Base-by-base conservation (phyloP, 768 basidiomycete species). In the Lactarius sanguifluus region DNA sequence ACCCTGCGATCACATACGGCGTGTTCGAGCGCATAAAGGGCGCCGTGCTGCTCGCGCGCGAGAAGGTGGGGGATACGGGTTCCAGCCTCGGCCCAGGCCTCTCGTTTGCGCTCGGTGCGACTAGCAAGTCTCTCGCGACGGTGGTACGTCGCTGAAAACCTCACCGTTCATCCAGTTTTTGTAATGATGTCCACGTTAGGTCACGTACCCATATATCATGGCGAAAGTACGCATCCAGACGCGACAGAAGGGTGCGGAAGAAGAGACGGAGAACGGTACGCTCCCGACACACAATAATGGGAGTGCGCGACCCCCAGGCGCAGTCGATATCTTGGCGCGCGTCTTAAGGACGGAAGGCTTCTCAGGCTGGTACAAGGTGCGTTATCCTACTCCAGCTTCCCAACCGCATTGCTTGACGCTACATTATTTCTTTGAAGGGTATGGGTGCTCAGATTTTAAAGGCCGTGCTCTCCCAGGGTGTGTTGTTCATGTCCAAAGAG, bases 1-100 rank as follows among this genome's bases (percentile, higher is more conserved):
- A 98, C 77, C 96, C 97, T 5, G 94, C 96, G 28, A 98, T 99
- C 76, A 99, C 96, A 1, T 98, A 96, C 73, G 97, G 97, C 58
- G 82, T 89, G 47, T 98, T 92, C 74, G 96, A 98, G 79, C 85
- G 97, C 52, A 81, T 98, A 64, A 98, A 98, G 80, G 83, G 81
- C 54, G 68, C 91, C 3, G 75, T 93, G 40, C 77, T 94, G 25
- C 77, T 86, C 41, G 86, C 86, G 7, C 79, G 81, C 73, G 76
- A 79, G 12, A 78, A 76, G 38, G 79, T 80, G 10, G 81, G 79
- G 25, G 70, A 72, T 66, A 72, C 54, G 66, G 68, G 73, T 8
- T 78, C 77, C 3, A 95, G 92, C 73, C 79, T 98, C 75, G 83
- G 87, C 0, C 92, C 96, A 1, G 86, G 86, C 71, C 81, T 85